A percentile compares a stretch with the other conserved stretches of the same genome.
These are phyloP conservation scores for Fragilaria crotonensis DNA, from an alignment of 108 stramenopile genomes.

Conservation along the genomic window DNA sequence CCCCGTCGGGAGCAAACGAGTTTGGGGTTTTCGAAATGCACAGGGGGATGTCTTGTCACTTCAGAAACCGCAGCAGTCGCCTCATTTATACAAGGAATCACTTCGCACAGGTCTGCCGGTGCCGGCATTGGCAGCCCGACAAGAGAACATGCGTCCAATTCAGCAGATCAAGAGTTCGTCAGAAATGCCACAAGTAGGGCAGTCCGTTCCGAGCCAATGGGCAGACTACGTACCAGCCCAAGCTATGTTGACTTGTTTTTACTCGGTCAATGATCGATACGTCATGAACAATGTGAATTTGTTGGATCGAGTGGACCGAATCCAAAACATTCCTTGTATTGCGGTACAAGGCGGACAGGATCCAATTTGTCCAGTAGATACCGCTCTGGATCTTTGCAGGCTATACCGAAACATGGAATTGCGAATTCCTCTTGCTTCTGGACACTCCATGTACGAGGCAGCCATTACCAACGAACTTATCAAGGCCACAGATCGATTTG, in stretches of 20 bases:
- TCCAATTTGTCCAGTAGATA: conserved; percentile 66
- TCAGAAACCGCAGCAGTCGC: background rate
- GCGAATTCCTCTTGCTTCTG: conserved; percentile 42
- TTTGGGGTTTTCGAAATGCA: background rate
- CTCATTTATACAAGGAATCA: background rate
- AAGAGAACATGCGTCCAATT: background rate
- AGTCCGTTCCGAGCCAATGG: too few relatives aligned
- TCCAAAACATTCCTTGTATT: conserved; percentile 41
- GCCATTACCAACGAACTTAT: conserved; percentile 52
- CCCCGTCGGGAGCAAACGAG: background rate
- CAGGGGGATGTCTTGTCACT: conserved; percentile 11
- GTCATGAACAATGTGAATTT: conserved; percentile 14
- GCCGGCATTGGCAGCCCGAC: background rate
- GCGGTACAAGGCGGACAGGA: conserved; percentile 68
- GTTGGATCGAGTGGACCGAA: conserved; percentile 7
- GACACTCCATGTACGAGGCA: conserved; percentile 81
- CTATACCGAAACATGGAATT: conserved; percentile 44
- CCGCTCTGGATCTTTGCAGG: conserved; percentile 48
- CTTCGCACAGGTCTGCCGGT: background rate
- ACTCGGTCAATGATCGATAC: conserved; percentile 52
- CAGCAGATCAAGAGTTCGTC: background rate
- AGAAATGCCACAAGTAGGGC: background rate
- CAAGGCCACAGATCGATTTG: conserved; percentile 57
- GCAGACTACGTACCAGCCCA: conserved; percentile 43
- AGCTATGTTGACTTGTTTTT: conserved; percentile 74